Percentiles rank a stretch among this genome's conserved stretches.
Evolutionary conservation across 75 land plant genomes (phyloP).

Genomic region (Picea sitchensis): DNA sequence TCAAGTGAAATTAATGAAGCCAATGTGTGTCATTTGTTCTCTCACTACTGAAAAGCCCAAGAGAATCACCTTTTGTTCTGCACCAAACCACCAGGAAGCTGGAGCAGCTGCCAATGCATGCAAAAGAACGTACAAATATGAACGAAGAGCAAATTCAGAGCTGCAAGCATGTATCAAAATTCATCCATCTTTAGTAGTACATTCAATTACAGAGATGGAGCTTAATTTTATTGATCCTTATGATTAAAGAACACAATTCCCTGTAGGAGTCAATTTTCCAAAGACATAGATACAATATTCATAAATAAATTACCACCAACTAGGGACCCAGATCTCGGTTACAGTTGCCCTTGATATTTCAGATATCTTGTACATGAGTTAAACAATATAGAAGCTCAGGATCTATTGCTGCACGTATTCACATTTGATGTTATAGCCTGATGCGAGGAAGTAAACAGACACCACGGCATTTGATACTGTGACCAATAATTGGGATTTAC

Average conservation of each 20-base stretch:
- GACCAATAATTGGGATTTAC: background rate
- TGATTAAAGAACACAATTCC: background rate
- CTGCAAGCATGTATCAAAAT: slow-evolving; percentile 41
- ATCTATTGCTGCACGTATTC: background rate
- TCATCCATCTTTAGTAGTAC: background rate
- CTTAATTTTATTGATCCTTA: background rate
- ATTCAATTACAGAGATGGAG: background rate
- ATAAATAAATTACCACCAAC: background rate
- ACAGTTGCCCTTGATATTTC: too few species aligned
- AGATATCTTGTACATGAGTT: too few species aligned
- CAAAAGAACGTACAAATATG: slow-evolving; percentile 81
- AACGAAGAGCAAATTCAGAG: slow-evolving; percentile 91
- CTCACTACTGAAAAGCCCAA: background rate
- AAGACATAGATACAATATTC: background rate
- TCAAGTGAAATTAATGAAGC: slow-evolving; percentile 1
- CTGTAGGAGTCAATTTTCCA: background rate
- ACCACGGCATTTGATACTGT: background rate
- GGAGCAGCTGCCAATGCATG: slow-evolving; percentile 77
- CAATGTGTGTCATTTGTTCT: background rate
- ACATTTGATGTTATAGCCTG: background rate
- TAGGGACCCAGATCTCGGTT: too few species aligned
- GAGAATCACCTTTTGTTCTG: slow-evolving; percentile 40
- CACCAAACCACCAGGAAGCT: slow-evolving; percentile 69
- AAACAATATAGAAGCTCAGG: background rate
- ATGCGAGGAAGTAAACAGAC: background rate